A percentile compares a stretch with the other conserved stretches of the same genome.
Evolutionary conservation across 2,329 filamentous ascomycete genomes (phyloP).

Genomic region (Neoascochyta sp.): DNA sequence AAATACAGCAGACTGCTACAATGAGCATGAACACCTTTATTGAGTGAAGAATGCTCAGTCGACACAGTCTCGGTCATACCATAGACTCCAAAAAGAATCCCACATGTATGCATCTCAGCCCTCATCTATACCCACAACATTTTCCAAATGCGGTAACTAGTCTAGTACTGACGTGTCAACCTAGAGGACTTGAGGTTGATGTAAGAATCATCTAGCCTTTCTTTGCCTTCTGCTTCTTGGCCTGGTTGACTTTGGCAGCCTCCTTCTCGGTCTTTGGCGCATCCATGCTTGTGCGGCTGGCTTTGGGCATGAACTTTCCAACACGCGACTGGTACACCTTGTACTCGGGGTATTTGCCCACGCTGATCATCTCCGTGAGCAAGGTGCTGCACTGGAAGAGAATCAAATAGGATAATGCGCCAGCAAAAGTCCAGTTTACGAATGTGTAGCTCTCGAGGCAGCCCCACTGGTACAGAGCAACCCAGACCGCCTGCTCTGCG

Average conservation of each 20-base stretch:
- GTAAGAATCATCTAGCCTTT: too few relatives aligned
- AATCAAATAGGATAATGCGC: slow-evolving; percentile 65
- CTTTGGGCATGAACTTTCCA: slow-evolving; percentile 73
- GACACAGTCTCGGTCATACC: too few relatives aligned
- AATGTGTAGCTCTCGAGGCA: slow-evolving; percentile 68
- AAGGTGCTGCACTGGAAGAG: slow-evolving; percentile 88
- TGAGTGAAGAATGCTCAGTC: too few relatives aligned
- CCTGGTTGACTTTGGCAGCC: slow-evolving; percentile 17
- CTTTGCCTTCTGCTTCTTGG: slow-evolving; percentile 18
- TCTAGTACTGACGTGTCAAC: too few relatives aligned
- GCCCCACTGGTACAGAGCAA: slow-evolving; percentile 82
- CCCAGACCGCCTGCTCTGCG: slow-evolving; percentile 88
- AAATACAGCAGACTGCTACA: too few relatives aligned
- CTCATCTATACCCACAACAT: too few relatives aligned
- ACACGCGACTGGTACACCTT: slow-evolving; percentile 76
- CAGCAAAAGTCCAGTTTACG: slow-evolving; percentile 75
- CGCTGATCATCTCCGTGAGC: slow-evolving; percentile 78
- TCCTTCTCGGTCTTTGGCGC: slow-evolving; percentile 17
- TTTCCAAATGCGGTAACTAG: too few relatives aligned
- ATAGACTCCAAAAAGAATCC: too few relatives aligned
- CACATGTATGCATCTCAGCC: too few relatives aligned
- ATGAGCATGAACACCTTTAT: too few relatives aligned
- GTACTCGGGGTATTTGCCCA: slow-evolving; percentile 85
- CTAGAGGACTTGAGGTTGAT: too few relatives aligned
- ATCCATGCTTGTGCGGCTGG: slow-evolving; percentile 32